Conservation (phyloP, 805 yeast species). For the Blastobotrys muscicola region DNA sequence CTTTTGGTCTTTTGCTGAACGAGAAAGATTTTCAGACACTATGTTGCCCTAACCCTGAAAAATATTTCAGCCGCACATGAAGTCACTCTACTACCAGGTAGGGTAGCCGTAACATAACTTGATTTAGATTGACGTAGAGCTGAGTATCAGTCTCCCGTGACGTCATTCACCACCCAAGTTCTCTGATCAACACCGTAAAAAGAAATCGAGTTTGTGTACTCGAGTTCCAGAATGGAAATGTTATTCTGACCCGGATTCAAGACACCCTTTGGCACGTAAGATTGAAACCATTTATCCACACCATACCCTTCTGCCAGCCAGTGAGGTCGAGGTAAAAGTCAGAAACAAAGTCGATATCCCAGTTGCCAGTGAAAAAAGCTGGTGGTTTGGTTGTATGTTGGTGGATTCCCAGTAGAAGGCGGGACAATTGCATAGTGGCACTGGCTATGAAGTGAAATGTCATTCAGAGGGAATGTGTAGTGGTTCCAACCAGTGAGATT, state of each 20-base stretch:
- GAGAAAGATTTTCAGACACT: too few relatives aligned
- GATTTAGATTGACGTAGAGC: too few relatives aligned
- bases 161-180: not conserved
- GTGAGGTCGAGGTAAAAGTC: conserved; percentile 1
- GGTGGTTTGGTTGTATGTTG: not conserved
- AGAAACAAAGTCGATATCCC: not conserved
- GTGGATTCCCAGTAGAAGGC: too few relatives aligned
- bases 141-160: too few relatives aligned
- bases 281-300: conserved; percentile 2
- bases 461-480: not conserved
- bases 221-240: conserved; percentile 1
- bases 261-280: conserved; percentile 1
- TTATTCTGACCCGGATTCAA: not conserved
- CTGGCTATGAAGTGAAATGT: not conserved
- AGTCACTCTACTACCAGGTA: too few relatives aligned
- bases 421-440: too few relatives aligned
- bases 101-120: too few relatives aligned
- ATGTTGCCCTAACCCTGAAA: not conserved
- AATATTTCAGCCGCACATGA: not conserved
- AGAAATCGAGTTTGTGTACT: not conserved
- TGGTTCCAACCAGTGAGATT: not conserved
- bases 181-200: not conserved
- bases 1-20: too few relatives aligned
- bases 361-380: conserved; percentile 1
- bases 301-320: conserved; percentile 3